Evolutionary conservation across 139 green algal genomes (phyloP), one percentile per base, ranked within the genome.

Genomic region (Chlorella vulgaris): DNA sequence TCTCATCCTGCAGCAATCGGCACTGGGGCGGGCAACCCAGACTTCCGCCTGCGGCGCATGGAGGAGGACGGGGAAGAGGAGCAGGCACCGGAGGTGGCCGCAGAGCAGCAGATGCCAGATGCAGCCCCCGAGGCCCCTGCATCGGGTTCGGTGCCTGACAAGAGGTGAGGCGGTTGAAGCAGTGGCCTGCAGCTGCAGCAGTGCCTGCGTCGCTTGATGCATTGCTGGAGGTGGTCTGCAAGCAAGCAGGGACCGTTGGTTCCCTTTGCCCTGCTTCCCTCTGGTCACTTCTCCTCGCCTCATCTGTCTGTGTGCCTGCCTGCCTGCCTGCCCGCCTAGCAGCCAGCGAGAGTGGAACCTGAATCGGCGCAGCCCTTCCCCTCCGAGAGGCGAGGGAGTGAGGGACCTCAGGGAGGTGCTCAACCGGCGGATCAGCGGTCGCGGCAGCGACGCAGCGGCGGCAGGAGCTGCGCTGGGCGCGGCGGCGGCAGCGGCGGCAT

Each of bases 1-100:
- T 70, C 31, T 8, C 33, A 33, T n/a, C 2, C 28, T 40, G 51
- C 65, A 22, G 89, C 76, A 18, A 93, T 94, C 39, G 55, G 75
- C 31, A 71, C 79, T 61, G 88, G 80, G 24, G 33, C 47, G 29
- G 76, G 78, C 39, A 88, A 84, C 53, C 58, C 77, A 0, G 81
- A 86, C 28, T 78, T 83, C 63, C 62, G 42, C 6, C 43, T 88
- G n/a, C 77, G 73, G 51, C 55, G 84, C 26, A 83, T 51, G 2
- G 73, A 76, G 42, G 84, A 88, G 74, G 84, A 88, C 22, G 79
- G 55, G 24, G 74, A 83, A 55, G 84, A 85, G 38, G 70, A 50
- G 28, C 74, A 36, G 21, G 36, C 26, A 28, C 35, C 47, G 22
- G 42, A 33, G 26, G 33, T 40, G 0, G 40, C 74, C 31, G 53